A percentile compares a stretch with the other conserved stretches of the same genome.
These are phyloP conservation scores for Pythium insidiosum DNA, from an alignment of 352 stramenopile genomes.

Conservation along the genomic window DNA sequence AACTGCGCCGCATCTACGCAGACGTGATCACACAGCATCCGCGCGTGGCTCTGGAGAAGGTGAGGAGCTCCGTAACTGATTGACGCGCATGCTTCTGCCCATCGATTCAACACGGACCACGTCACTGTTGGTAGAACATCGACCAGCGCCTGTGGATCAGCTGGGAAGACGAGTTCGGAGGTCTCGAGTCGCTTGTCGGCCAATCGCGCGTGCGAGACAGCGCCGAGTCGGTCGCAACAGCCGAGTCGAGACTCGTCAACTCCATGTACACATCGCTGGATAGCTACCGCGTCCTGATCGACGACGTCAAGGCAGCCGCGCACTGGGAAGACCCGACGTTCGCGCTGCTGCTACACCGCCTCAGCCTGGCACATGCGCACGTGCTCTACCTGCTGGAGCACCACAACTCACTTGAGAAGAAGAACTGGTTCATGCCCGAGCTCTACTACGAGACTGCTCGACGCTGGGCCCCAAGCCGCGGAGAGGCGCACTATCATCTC, in stretches of 20 bases:
- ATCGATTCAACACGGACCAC: no score
- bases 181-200: constrained; percentile 13
- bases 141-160: constrained; percentile 52
- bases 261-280: constrained; percentile 10
- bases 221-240: background rate
- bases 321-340: background rate
- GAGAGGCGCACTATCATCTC: constrained; percentile 14
- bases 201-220: background rate
- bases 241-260: constrained; percentile 11
- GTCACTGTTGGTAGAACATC: no score
- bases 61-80: no score
- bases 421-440: constrained; percentile 13
- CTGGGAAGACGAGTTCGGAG: constrained; percentile 53
- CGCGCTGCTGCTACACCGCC: constrained; percentile 9
- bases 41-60: no score
- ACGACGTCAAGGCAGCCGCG: constrained; percentile 11
- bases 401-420: constrained; percentile 4
- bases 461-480: constrained; percentile 3
- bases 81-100: no score
- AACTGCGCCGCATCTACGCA: no score
- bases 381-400: constrained; percentile 15
- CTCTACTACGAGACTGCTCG: constrained; percentile 14
- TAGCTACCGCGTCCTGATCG: constrained; percentile 15
- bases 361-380: constrained; percentile 12
- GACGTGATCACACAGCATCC: no score